Base-by-base conservation (phyloP, 805 yeast species). In the Candida chilensis region DNA sequence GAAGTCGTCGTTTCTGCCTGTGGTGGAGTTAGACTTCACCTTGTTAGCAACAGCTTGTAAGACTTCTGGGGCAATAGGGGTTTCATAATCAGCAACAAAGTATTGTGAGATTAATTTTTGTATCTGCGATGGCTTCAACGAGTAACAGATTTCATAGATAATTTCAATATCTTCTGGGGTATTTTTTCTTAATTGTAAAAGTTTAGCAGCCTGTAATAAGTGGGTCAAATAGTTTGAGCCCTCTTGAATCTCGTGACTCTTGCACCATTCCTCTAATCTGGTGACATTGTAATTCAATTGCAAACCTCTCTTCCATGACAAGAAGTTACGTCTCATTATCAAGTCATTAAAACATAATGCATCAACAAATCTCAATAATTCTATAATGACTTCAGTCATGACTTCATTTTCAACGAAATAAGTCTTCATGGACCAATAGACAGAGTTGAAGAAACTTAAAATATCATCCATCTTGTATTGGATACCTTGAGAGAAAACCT, bases 211-310 rank as follows among this genome's bases (percentile, higher is more conserved):
- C 59, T 92, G 97, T 41, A 87, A 69, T 48, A 92, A 66, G 50
- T 88, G 96, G 38, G 79, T 78, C 50, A 92, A 69, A 48, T 86
- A 78, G 22, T 78, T 74, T 4, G 90, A 73, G 2, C 94, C 95
- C 50, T 88, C 95, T 30, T 82, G 81, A 38, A 92, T 74, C 31
- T 82, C 88, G 53, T 90, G 96, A 5, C 86, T 76, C 61, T 86
- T 90, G 58, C 97, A 90, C 98, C 98, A 92, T 60, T 92, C 99
- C 55, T 87, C 96, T 45, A 92, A 70, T 47, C 97, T 74, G 3
- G 98, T 92, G 32, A 88, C 94, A 54, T 92, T 92, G 61, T 92
- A 92, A 54, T 87, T 92, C 58, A 92, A 76, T 59, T 92, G 98
- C 43, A 92, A 70, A 28, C 97, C 97, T 51, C 98, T 80, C 63